Conservation (phyloP, 331 rosid species). For the Stylosanthes scabra region DNA sequence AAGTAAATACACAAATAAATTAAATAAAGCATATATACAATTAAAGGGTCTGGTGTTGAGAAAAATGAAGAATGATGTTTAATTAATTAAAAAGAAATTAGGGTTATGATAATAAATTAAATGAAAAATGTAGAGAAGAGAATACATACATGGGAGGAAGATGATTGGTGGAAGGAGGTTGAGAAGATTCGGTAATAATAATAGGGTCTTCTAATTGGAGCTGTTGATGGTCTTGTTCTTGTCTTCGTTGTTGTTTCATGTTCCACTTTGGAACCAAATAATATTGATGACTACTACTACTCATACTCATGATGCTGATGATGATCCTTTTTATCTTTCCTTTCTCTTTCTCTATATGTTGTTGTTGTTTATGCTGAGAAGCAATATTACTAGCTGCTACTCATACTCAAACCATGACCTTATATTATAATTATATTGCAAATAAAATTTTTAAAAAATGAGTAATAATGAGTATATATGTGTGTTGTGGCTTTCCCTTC, state of each 20-base stretch:
- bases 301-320: too few relatives aligned
- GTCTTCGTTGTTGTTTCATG: conserved; percentile 44
- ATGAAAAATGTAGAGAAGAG: too few relatives aligned
- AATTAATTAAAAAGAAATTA: too few relatives aligned
- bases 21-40: too few relatives aligned
- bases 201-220: conserved; percentile 27
- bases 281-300: conserved; percentile 25
- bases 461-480: conserved; percentile 1
- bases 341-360: neutral
- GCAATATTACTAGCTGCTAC: too few relatives aligned
- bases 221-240: conserved; percentile 36
- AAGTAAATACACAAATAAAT: too few relatives aligned
- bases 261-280: conserved; percentile 50
- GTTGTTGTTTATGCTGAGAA: too few relatives aligned
- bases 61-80: too few relatives aligned
- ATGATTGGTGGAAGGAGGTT: neutral
- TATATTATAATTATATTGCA: neutral
- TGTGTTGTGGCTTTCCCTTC: conserved; percentile 33
- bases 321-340: neutral
- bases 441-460: too few relatives aligned
- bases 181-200: conserved; percentile 44
- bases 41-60: too few relatives aligned
- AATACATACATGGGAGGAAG: conserved; percentile 45
- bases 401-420: neutral
- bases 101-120: too few relatives aligned